These are phyloP conservation scores for Backusella morwellensis DNA, from an alignment of 192 early-diverging fungal species.

Conservation along the genomic window DNA sequence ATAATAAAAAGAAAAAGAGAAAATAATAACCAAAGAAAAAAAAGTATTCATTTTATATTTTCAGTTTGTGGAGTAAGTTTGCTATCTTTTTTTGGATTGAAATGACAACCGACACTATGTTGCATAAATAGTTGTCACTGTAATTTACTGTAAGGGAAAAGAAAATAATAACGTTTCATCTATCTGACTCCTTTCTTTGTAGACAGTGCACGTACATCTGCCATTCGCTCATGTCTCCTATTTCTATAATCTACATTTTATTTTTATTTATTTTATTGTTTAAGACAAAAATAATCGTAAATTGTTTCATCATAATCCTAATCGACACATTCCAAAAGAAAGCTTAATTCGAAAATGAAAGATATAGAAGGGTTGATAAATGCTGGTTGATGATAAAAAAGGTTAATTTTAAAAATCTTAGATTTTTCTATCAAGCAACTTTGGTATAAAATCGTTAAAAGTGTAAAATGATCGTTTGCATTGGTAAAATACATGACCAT, in stretches of 20 bases:
- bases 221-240: neutral
- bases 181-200: neutral
- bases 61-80: neutral
- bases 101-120: neutral
- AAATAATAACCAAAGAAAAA: neutral
- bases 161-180: neutral
- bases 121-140: slow-evolving; percentile 2
- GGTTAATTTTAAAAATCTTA: neutral
- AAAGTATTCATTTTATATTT: neutral
- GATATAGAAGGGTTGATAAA: too few relatives aligned
- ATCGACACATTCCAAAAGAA: neutral
- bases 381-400: neutral
- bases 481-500: neutral
- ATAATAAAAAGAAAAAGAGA: neutral
- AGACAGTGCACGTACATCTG: neutral
- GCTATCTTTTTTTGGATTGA: neutral
- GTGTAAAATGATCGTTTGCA: neutral
- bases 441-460: neutral
- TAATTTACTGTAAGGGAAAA: neutral
- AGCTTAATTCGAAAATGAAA: neutral
- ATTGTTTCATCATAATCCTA: neutral
- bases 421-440: neutral
- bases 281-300: neutral
- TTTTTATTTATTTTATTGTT: neutral
- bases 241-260: neutral